These are phyloP conservation scores for Neoscytalidium dimidiatum DNA, from an alignment of 2,329 filamentous ascomycete genomes.

Conservation along the genomic window DNA sequence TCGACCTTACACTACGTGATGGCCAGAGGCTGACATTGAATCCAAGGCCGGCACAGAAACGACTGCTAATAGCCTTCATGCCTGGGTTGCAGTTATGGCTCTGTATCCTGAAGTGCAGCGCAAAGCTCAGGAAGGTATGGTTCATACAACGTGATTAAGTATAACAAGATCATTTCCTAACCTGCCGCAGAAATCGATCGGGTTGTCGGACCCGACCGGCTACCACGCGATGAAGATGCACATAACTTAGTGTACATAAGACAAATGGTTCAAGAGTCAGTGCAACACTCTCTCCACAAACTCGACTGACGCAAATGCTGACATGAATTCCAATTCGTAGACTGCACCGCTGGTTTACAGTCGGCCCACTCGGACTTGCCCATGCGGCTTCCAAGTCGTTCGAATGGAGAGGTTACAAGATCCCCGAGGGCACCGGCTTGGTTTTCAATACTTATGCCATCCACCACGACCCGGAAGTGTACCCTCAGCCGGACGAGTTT, in stretches of 20 bases:
- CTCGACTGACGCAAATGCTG: not conserved
- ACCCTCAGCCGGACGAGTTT: constrained; percentile 33
- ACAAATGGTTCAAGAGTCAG: constrained; percentile 22
- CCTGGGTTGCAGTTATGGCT: constrained; percentile 35
- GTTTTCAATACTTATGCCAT: constrained; percentile 42
- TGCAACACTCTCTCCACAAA: too few relatives aligned
- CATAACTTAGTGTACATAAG: constrained; percentile 9
- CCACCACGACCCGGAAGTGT: constrained; percentile 24
- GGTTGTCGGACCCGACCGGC: constrained; percentile 21
- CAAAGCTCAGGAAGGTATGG: constrained; percentile 29
- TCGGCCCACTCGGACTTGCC: not conserved
- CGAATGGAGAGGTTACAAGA: constrained; percentile 31
- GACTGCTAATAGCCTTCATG: constrained; percentile 28
- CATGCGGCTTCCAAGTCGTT: not conserved
- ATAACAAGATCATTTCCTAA: not conserved
- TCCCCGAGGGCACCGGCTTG: constrained; percentile 40
- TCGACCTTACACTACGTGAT: not conserved
- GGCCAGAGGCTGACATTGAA: not conserved
- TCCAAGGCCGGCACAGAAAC: constrained; percentile 17
- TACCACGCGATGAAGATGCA: constrained; percentile 22
- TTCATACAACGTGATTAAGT: not conserved
- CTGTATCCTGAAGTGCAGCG: constrained; percentile 30
- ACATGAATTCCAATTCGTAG: not conserved
- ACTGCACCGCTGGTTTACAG: not conserved
- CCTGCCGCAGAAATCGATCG: constrained; percentile 21